Conservation (phyloP, 495 filamentous ascomycete species). For the Bryoglossum gracile region DNA sequence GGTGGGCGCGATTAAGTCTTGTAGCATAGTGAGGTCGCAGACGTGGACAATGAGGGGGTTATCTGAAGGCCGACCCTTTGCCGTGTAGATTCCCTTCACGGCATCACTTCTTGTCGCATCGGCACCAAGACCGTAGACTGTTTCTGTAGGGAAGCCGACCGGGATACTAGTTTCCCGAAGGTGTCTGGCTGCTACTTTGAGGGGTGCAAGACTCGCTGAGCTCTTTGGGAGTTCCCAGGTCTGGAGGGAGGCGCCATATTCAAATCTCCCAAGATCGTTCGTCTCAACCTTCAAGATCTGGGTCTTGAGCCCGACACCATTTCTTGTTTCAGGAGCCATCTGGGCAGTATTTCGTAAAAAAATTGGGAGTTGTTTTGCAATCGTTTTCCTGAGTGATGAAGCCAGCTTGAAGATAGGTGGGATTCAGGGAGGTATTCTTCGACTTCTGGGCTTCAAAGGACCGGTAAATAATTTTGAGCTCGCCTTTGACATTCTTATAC, state of each 20-base stretch:
- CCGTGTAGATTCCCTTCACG: constrained; percentile 86
- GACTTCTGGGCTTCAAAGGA: constrained; percentile 23
- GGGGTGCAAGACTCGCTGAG: constrained; percentile 4
- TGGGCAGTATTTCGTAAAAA: background rate
- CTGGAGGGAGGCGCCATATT: constrained; percentile 13
- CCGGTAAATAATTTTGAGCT: constrained; percentile 7
- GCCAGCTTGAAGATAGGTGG: constrained; percentile 16
- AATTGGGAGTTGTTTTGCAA: background rate
- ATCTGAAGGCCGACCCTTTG: constrained; percentile 84
- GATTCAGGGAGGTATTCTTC: constrained; percentile 20
- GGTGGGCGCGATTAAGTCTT: constrained; percentile 29
- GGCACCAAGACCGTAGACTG: constrained; percentile 92
- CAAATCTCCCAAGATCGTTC: constrained; percentile 15
- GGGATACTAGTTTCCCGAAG: constrained; percentile 35
- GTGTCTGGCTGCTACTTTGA: constrained; percentile 19
- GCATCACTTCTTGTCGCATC: constrained; percentile 79
- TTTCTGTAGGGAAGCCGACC: constrained; percentile 96
- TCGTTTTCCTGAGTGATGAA: constrained; percentile 3
- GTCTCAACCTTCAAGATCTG: constrained; percentile 15
- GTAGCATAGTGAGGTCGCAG: constrained; percentile 71
- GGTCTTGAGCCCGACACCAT: constrained; percentile 10
- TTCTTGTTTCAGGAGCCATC: constrained; percentile 10
- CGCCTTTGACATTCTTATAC: constrained; percentile 15
- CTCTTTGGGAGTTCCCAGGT: constrained; percentile 20
- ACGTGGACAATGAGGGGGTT: constrained; percentile 95